phyloP scores from a whole-genome alignment of 164 flowering plant species.

The Hamamelis virginiana region DNA sequence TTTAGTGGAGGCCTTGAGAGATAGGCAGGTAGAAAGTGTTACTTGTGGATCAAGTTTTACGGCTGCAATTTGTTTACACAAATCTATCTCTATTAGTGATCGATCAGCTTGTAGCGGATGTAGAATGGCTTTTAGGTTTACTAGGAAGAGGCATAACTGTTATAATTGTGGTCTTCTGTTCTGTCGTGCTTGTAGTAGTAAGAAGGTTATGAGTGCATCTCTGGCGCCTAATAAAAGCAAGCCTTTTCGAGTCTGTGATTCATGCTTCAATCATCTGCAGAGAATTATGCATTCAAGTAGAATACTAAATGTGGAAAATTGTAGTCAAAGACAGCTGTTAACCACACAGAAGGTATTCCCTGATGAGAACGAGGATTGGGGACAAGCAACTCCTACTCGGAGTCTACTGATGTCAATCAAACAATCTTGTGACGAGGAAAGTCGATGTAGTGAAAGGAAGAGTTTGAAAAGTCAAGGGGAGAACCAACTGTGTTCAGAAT shows the following conservation, averaged over 20 bases:
- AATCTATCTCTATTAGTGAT: slow-evolving; percentile 46
- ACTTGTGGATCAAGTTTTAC: slow-evolving; percentile 62
- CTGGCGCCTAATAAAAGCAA: slow-evolving; percentile 54
- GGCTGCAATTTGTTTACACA: slow-evolving; percentile 61
- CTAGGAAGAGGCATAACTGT: slow-evolving; percentile 64
- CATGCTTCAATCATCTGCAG: slow-evolving; percentile 41
- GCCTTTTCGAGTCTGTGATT: slow-evolving; percentile 64
- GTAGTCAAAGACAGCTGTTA: slow-evolving; percentile 26
- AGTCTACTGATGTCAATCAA: slow-evolving; percentile 23
- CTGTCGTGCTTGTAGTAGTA: slow-evolving; percentile 59
- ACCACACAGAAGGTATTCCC: slow-evolving; percentile 13
- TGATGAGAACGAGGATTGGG: slow-evolving; percentile 25
- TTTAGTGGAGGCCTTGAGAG: slow-evolving; percentile 57
- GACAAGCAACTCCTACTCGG: slow-evolving; percentile 17
- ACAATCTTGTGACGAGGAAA: slow-evolving; percentile 19
- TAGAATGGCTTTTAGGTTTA: slow-evolving; percentile 50
- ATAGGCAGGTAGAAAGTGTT: slow-evolving; percentile 49
- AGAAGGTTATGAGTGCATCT: slow-evolving; percentile 53
- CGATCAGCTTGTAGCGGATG: slow-evolving; percentile 61
- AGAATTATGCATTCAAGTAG: slow-evolving; percentile 14
- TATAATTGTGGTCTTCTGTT: slow-evolving; percentile 65
- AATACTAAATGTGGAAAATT: slow-evolving; percentile 20
- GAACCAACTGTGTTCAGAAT: slow-evolving; percentile 22
- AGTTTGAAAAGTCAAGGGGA: slow-evolving; percentile 17
- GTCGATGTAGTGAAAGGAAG: slow-evolving; percentile 17